Evolutionary conservation across 1,284 basidiomycete species (phyloP), one percentile per base, ranked within the genome.

Genomic region (Trichosporon sp.): DNA sequence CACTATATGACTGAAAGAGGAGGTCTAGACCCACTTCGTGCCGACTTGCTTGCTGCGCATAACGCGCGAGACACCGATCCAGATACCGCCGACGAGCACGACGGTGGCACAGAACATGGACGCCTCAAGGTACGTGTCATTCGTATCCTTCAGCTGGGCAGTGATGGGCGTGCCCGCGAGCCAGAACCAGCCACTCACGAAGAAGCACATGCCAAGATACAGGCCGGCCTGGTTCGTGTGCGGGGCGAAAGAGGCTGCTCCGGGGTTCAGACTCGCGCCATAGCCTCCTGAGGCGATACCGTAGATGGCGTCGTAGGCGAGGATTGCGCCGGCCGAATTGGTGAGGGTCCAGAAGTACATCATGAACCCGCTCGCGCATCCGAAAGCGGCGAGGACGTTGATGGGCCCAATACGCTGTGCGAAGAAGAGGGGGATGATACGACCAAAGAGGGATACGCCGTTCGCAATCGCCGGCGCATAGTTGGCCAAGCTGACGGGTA

Each of bases 201-300:
- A 79, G 70, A 78, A 78, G 59, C 71, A 74, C 79, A 80, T 80
- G 68, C 79, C 79, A 40, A 80, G 76, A 63, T 80, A 79, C 35
- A 74, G 68, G 56, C 79, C 78, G 0, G 73, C 70, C 72, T 79
- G 77, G 67, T 78, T 74, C 1, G 78, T 73, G 48, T 77, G 66
- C 2, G 78, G 76, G 0, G 79, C 76, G 63, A 81, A 79, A 12
- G 70, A 73, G 8, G 79, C 78, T 0, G 78, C 77, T 31, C 74
- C 75, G 10, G 78, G 75, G 67, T 79, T 79, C 51, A 78, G 69
- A 2, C 68, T 54, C 0, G 79, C 78, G n/a, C 76, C 79, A 51
- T 78, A 80, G 1, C 75, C 76, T 4, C 79, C 79, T 35, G 74
- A 76, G 11, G 69, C 59, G 1, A 80, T 67, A 2, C 79, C 79